Base-by-base conservation (phyloP, 1,139 yeast species). In the Candida tetrigidarum region DNA sequence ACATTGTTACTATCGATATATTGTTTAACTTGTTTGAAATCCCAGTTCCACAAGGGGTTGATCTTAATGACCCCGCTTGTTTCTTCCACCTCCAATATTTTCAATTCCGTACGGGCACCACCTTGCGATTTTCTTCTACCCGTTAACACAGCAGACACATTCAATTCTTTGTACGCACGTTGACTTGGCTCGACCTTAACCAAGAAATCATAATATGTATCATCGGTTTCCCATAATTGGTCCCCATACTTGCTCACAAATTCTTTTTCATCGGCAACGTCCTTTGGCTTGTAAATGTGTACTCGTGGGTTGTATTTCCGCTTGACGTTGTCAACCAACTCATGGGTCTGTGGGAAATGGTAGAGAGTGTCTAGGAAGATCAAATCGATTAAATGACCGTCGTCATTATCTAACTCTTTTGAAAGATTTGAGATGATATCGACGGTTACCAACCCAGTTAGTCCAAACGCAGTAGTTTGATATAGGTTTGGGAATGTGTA, bases 381-480 rank as follows among this genome's bases (percentile, higher is more conserved):
- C 47, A 92, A 73, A 47, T 91, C 96, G 9, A 89, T 76, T 1
- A 83, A 76, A 54, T 76, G 74, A 11, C 54, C 55, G 2, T 52
- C 55, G 14, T 41, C 37, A 6, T 32, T 15, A 10, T 20, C 19
- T 14, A 39, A 35, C n/a, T 37, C 43, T 27, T 22, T 52, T 47
- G 22, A 62, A 43, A 84, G 56, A 59, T 83, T 82, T n/a, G 87
- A 76, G 34, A 92, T 69, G 78, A 92, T 86, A 62, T 92, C 97
- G 28, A 89, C 73, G 11, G 93, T 91, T 19, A 86, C 96, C 48
- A 92, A 69, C 0, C 99, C 99, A 0, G 97, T 88, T 35, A 93
- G 75, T 0, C 99, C 99, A 66, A 92, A 90, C 2, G 98, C 98
- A 0, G 98, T 90, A 2, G 97, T 91, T 64, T 93, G 99, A 60